These are phyloP conservation scores for Patellifolia procumbens DNA, from an alignment of 179 eudicot genomes.

Conservation along the genomic window DNA sequence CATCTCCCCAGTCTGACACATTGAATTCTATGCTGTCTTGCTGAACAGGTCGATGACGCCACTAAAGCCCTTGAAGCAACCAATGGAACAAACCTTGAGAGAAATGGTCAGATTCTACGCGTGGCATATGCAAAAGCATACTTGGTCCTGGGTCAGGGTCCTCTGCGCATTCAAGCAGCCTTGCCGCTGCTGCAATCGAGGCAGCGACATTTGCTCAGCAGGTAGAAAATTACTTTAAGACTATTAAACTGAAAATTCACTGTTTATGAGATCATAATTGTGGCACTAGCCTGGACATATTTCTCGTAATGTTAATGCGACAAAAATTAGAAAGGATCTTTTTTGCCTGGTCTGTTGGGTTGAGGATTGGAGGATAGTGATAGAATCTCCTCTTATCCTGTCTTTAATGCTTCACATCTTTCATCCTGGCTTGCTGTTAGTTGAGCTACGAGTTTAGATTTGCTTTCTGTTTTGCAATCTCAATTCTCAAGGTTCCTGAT, in stretches of 20 bases:
- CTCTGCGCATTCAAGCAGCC: conserved; percentile 80
- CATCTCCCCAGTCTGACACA: not conserved
- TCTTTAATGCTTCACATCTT: not conserved
- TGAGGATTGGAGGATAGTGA: not conserved
- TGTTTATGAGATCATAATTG: not conserved
- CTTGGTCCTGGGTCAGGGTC: conserved; percentile 82
- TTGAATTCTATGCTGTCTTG: not conserved
- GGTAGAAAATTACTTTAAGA: conserved; percentile 38
- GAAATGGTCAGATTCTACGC: conserved; percentile 90
- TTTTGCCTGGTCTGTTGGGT: not conserved
- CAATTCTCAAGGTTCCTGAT: not conserved
- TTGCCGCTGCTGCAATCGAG: conserved; percentile 99
- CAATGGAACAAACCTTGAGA: conserved; percentile 85
- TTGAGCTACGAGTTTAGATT: not conserved
- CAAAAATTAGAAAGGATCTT: not conserved
- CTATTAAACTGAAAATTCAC: not conserved
- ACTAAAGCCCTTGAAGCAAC: conserved; percentile 93
- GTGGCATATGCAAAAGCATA: conserved; percentile 97
- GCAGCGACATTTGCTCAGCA: conserved; percentile 98
- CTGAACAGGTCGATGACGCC: conserved; percentile 82
- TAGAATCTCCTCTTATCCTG: not conserved
- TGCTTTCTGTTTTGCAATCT: not conserved
- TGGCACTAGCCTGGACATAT: not conserved
- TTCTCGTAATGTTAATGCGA: not conserved
- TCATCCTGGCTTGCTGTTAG: not conserved